Conservation (phyloP, 176 grass and related monocot species). For the Zoysia pacifica region DNA sequence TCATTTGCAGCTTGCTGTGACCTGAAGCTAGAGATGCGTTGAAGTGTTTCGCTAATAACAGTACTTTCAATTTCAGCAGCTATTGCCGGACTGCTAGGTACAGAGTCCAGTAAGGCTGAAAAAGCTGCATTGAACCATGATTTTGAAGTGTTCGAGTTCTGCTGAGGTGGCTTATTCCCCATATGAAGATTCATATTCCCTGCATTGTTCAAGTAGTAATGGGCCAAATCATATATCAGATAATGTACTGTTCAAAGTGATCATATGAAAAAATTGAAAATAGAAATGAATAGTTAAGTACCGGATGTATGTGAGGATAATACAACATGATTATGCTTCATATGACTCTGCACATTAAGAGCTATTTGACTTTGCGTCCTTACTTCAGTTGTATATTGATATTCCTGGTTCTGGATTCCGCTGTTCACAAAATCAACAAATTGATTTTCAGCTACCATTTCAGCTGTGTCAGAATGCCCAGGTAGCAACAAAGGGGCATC, state of each 20-base stretch:
- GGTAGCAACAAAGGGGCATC: conserved; percentile 57
- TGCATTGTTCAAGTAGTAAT: conserved; percentile 43
- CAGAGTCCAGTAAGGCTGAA: conserved; percentile 67
- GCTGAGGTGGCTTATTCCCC: conserved; percentile 35
- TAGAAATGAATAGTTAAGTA: conserved; percentile 34
- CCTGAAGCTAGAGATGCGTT: conserved; percentile 85
- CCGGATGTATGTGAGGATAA: conserved; percentile 59
- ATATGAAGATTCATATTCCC: conserved; percentile 44
- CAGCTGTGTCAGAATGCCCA: conserved; percentile 47
- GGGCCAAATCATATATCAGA: conserved; percentile 23
- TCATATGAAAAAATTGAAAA: background rate
- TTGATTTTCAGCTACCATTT: conserved; percentile 44
- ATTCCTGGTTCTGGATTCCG: conserved; percentile 39
- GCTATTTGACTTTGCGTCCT: conserved; percentile 49
- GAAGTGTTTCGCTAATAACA: conserved; percentile 64
- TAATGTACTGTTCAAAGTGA: background rate
- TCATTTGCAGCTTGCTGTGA: conserved; percentile 42
- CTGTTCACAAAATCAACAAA: conserved; percentile 42
- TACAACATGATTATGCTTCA: conserved; percentile 46
- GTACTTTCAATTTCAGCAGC: conserved; percentile 79
- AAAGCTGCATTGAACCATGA: conserved; percentile 68
- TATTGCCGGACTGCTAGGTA: conserved; percentile 76
- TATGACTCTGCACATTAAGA: conserved; percentile 40
- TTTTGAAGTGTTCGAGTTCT: conserved; percentile 33
- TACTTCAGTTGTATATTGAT: conserved; percentile 47